Base-by-base conservation (phyloP, 208 protist genomes). In the Leishmania turanica region DNA sequence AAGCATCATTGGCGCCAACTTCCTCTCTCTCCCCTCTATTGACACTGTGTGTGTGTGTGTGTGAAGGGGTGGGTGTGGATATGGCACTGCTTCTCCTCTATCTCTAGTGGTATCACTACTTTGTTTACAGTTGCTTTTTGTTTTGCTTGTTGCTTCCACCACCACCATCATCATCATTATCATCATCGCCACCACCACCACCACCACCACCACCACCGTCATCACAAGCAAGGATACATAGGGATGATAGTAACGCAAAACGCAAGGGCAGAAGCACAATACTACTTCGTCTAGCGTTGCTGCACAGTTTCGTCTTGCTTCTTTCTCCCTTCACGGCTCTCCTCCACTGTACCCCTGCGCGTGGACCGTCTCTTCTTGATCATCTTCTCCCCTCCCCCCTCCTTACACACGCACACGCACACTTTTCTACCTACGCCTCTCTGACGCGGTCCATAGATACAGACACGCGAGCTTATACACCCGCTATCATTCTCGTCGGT, bases 391-490 rank as follows among this genome's bases (percentile, higher is more conserved):
- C 60, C 27, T 19, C 51, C 15, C 51, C 1, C 17, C 2, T 21
- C 51, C 51, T 21, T 2, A 13, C 51, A 21, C 51, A 54, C 51
- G 3, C 51, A 0, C 51, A 54, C 51, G 51, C 27, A 27, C 42
- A 71, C 15, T 70, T 31, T 77, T 80, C 40, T 64, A 17, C 65
- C 71, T 66, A 74, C 27, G 58, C 58, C 58, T 53, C 58, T 77
- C 64, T 78, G 7, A 45, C 11, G 9, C 54, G 34, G 54, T 68
- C 45, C 19, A 19, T 45, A 82, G 81, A 77, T 53, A 81, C 53
- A 45, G 49, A 40, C 34, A 42, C 11, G 62, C 62, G 34, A 71
- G 5, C 66, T 19, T 73, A 45, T 34, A 45, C 68, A n/a, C 17
- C n/a, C 9, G 15, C 21, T 40, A 17, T 68, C 31, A 21, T 68